Base-by-base conservation (phyloP, 2,329 filamentous ascomycete genomes). In the Ophioceras dolichostomum region DNA sequence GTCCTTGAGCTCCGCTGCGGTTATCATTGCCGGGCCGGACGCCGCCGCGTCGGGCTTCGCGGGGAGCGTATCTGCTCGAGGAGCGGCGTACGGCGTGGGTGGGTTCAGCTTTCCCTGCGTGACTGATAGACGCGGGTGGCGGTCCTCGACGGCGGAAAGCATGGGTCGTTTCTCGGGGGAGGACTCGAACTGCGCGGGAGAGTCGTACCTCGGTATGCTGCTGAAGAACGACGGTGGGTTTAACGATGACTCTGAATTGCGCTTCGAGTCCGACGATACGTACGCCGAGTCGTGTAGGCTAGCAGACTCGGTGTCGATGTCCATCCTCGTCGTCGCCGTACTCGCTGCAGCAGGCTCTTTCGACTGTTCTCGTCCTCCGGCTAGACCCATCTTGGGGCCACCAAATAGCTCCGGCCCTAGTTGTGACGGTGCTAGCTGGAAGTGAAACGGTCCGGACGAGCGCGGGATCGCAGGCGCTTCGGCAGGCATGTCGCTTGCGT, bases 101-200 rank as follows among this genome's bases (percentile, higher is more conserved):
- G 59, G 61, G 30, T 67, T 64, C 33, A 54, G 45, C 47, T 55
- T 64, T 42, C 64, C 67, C 29, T 67, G 58, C 28, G 68, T 65
- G 7, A 77, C 42, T 2, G 74, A 77, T 32, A 77, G 51, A 18
- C 71, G 64, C 1, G 68, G 67, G 42, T 76, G 67, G 13, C 65
- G 60, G 37, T 71, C 68, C 32, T 73, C 65, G 5, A 62, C 50
- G 32, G 56, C 59, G n/a, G 60, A 60, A 38, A 65, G 37, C 3
- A 47, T 51, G 4, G 54, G 52, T 16, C 53, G 53, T 14, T 47
- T 48, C 10, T 59, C 53, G 28, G 59, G 56, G 2, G 59, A 46
- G 22, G 56, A 57, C 10, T 64, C 61, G 18, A 67, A 57, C 16
- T 52, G 50, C 1, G 56, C 55, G 2, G 69, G 67, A 17, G 68